Conservation (phyloP, 371 early-diverging fungal genomes). For the Mycotypha africana region DNA sequence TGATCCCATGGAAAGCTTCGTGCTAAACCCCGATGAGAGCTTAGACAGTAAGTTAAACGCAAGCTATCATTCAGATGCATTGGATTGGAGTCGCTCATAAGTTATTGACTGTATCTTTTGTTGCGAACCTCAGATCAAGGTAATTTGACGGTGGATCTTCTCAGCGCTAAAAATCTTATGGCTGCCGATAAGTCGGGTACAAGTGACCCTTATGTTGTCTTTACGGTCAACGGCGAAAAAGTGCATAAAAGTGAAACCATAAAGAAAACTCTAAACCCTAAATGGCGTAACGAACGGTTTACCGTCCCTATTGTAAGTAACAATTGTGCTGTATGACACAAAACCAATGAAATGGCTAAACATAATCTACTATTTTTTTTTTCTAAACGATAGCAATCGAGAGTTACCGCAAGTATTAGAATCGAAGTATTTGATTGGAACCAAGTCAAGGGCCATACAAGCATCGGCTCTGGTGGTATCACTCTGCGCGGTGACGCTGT, state of each 20-base stretch:
- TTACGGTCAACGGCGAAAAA: slow-evolving; percentile 71
- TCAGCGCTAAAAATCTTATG: slow-evolving; percentile 41
- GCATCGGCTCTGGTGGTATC: slow-evolving; percentile 39
- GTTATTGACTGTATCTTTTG: no score
- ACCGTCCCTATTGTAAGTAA: slow-evolving; percentile 60
- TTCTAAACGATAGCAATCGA: slow-evolving; percentile 52
- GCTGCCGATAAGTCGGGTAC: slow-evolving; percentile 52
- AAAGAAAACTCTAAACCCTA: slow-evolving; percentile 81
- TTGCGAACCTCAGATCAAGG: no score
- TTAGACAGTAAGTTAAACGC: slow-evolving; percentile 44
- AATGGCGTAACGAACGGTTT: slow-evolving; percentile 72
- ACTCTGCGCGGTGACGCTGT: slow-evolving; percentile 38
- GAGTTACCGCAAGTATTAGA: slow-evolving; percentile 52
- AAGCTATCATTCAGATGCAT: no score
- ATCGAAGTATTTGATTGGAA: slow-evolving; percentile 85
- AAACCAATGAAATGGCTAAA: no score
- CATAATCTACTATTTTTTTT: no score
- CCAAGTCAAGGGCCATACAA: slow-evolving; percentile 54
- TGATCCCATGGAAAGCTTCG: slow-evolving; percentile 40
- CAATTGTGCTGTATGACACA: no score
- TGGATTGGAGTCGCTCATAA: no score
- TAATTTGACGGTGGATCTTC: slow-evolving; percentile 37
- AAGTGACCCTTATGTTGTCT: slow-evolving; percentile 80
- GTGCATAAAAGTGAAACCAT: slow-evolving; percentile 72
- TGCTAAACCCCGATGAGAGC: slow-evolving; percentile 53